phyloP scores from a whole-genome alignment of 1,284 basidiomycete genomes.

The Pascua guehoae region DNA sequence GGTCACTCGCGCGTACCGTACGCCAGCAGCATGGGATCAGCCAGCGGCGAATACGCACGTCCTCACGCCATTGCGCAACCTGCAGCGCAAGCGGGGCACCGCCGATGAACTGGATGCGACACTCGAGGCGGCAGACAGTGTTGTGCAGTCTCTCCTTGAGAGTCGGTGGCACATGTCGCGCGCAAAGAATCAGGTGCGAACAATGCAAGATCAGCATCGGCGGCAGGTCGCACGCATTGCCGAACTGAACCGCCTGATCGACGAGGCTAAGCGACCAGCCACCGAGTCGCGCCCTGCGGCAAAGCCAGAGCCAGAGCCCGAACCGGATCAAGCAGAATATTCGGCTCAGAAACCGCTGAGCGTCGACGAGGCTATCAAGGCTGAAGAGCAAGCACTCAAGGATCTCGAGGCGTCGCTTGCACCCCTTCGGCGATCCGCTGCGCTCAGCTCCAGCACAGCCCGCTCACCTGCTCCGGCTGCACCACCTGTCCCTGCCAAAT shows the following conservation, averaged over 20 bases:
- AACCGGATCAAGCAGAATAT: background rate
- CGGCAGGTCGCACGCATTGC: conserved; percentile 30
- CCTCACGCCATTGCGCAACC: conserved; percentile 37
- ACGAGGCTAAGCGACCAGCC: conserved; percentile 23
- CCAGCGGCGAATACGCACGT: background rate
- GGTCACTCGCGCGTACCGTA: no score
- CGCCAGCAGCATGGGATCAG: no score
- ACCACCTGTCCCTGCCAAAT: no score
- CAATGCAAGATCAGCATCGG: conserved; percentile 31
- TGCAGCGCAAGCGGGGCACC: conserved; percentile 11
- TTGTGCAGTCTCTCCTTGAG: conserved; percentile 37
- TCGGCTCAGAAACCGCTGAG: conserved; percentile 10
- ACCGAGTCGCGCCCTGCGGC: background rate
- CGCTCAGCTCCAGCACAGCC: background rate
- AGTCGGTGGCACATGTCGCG: conserved; percentile 32
- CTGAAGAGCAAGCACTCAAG: conserved; percentile 41
- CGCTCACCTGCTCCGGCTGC: no score
- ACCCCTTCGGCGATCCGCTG: conserved; percentile 18
- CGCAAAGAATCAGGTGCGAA: conserved; percentile 33
- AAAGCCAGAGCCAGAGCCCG: background rate
- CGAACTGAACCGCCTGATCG: conserved; percentile 38
- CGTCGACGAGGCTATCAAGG: conserved; percentile 41
- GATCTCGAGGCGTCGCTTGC: conserved; percentile 34
- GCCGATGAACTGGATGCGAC: conserved; percentile 36
- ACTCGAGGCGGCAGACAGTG: conserved; percentile 36